Conservation (phyloP, 208 protist genomes). For the Herpetomonas samuelpessoai region DNA sequence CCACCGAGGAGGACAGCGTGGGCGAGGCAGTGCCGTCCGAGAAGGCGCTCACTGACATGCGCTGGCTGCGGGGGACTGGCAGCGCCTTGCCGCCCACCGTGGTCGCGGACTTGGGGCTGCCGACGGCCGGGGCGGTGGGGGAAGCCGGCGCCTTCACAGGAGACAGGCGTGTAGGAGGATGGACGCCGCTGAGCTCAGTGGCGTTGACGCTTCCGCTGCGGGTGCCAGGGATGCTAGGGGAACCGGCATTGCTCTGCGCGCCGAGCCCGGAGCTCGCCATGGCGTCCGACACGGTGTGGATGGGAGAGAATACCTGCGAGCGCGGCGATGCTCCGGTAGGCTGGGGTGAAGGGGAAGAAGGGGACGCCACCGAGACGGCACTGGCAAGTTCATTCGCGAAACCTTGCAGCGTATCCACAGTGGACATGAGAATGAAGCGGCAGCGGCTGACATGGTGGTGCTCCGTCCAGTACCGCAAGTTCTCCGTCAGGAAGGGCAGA, state of each 20-base stretch:
- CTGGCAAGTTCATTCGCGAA: constrained; percentile 13
- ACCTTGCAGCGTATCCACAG: constrained; percentile 40
- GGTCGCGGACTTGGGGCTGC: constrained; percentile 7
- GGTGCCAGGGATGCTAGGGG: too few relatives aligned
- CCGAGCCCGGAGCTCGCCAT: constrained; percentile 8
- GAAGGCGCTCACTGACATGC: constrained; percentile 9
- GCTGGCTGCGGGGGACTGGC: constrained; percentile 42
- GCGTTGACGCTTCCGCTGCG: not conserved
- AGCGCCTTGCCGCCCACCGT: constrained; percentile 43
- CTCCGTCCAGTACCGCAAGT: constrained; percentile 57
- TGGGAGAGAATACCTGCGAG: not conserved
- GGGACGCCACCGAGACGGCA: constrained; percentile 1
- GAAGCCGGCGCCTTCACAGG: not conserved
- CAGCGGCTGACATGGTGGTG: constrained; percentile 59
- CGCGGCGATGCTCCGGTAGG: not conserved
- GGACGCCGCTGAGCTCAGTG: not conserved
- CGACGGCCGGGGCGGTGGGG: not conserved
- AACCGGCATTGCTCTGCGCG: not conserved
- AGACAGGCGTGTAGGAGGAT: not conserved
- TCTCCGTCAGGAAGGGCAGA: constrained; percentile 34
- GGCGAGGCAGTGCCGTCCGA: not conserved
- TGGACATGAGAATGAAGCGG: constrained; percentile 66
- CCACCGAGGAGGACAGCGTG: not conserved
- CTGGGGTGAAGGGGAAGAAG: constrained; percentile 3
- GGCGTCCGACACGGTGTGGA: not conserved